Evolutionary conservation across 2,329 filamentous ascomycete species (phyloP).

Genomic region (Blastomyces gilchristii): DNA sequence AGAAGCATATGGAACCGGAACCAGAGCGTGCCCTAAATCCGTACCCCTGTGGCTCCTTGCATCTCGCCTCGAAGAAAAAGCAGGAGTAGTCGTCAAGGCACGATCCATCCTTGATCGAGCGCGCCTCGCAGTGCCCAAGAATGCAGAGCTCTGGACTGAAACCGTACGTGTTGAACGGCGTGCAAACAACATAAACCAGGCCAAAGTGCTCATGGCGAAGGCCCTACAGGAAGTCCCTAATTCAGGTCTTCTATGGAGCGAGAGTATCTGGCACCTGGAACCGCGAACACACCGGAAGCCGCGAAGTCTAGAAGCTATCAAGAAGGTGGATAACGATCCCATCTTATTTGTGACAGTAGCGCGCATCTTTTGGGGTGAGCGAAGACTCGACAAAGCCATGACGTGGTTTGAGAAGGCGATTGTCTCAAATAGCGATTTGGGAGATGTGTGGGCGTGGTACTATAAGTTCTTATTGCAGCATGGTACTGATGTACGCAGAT

Average conservation of each 20-base stretch:
- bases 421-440: slow-evolving; percentile 71
- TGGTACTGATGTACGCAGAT: slow-evolving; percentile 57
- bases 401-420: slow-evolving; percentile 97
- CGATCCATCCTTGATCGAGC: slow-evolving; percentile 88
- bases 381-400: slow-evolving; percentile 83
- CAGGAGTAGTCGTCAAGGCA: slow-evolving; percentile 78
- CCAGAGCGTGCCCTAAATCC: slow-evolving; percentile 73
- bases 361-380: slow-evolving; percentile 90
- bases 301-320: slow-evolving; percentile 84
- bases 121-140: slow-evolving; percentile 76
- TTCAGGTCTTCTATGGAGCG: slow-evolving; percentile 79
- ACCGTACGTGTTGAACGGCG: slow-evolving; percentile 87
- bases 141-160: slow-evolving; percentile 77
- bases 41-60: slow-evolving; percentile 86
- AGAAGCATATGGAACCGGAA: slow-evolving; percentile 80
- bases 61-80: slow-evolving; percentile 73
- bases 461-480: slow-evolving; percentile 88
- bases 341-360: slow-evolving; percentile 83
- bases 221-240: slow-evolving; percentile 85
- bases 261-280: slow-evolving; percentile 93
- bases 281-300: slow-evolving; percentile 85
- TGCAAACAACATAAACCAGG: slow-evolving; percentile 70
- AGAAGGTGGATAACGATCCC: slow-evolving; percentile 89
- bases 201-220: slow-evolving; percentile 84
- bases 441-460: slow-evolving; percentile 98